Evolutionary conservation across 805 yeast genomes (phyloP).

Genomic region (Candida ipomoeae): DNA sequence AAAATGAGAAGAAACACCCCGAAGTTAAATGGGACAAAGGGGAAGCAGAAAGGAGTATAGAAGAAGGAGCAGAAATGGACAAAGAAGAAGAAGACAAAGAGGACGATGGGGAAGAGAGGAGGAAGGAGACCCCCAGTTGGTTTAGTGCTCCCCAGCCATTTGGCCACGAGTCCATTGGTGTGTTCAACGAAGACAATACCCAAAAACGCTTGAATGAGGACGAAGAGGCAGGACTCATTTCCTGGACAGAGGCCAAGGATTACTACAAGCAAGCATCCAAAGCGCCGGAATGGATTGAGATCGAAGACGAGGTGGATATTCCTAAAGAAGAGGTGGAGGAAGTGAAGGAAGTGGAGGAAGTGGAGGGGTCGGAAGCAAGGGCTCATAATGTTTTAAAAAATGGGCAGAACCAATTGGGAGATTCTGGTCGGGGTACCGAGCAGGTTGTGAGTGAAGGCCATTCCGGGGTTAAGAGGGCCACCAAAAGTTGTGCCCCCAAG

Average conservation of each 20-base stretch:
- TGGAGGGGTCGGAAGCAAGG: background rate
- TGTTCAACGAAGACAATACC: conserved; percentile 3
- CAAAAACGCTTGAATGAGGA: conserved; percentile 26
- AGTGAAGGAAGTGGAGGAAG: background rate
- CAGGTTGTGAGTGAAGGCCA: too few species aligned
- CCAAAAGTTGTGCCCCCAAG: too few species aligned
- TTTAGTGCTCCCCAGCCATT: conserved; percentile 16
- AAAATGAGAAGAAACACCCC: too few species aligned
- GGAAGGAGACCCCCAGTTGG: conserved; percentile 24
- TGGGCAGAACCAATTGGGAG: too few species aligned
- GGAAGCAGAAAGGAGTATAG: conserved; percentile 12
- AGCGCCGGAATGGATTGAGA: conserved; percentile 2
- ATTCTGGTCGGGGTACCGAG: too few species aligned
- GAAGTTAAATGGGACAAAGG: background rate
- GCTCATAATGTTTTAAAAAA: too few species aligned
- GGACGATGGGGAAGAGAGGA: background rate
- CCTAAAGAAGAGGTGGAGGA: background rate
- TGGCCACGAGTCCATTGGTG: conserved; percentile 7
- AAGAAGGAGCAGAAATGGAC: conserved; percentile 20
- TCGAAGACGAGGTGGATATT: background rate
- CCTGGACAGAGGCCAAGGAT: conserved; percentile 49
- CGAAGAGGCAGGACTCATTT: conserved; percentile 46
- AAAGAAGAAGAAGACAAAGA: background rate
- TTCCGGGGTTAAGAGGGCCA: too few species aligned
- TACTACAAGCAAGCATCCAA: conserved; percentile 5